Evolutionary conservation across 108 stramenopile species (phyloP).

Genomic region (Bacterosira constricta): DNA sequence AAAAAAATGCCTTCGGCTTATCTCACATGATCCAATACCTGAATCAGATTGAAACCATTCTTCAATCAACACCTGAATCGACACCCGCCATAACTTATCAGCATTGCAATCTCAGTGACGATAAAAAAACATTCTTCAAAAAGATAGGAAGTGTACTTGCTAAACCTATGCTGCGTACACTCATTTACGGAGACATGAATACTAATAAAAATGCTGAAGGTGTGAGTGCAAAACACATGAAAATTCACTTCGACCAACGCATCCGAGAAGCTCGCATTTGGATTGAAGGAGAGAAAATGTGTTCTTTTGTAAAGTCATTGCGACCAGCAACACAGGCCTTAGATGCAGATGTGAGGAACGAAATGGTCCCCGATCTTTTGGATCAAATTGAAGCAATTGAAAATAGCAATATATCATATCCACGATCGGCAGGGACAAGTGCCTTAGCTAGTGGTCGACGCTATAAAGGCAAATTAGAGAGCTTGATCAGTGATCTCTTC

Average conservation of each 20-base stretch:
- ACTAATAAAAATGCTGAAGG: neutral
- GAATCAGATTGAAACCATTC: neutral
- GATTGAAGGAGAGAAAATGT: conserved; percentile 29
- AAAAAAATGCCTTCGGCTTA: conserved; percentile 4
- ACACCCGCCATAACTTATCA: neutral
- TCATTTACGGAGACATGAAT: conserved; percentile 19
- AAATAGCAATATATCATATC: neutral
- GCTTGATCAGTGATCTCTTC: conserved; percentile 11
- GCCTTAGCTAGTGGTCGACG: conserved; percentile 23
- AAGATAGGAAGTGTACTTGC: conserved; percentile 14
- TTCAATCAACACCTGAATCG: neutral
- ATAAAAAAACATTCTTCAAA: conserved; percentile 32
- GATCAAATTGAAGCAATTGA: conserved; percentile 14
- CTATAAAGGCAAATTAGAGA: conserved; percentile 23
- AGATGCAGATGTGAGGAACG: conserved; percentile 8
- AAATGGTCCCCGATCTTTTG: conserved; percentile 8
- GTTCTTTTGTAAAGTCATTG: conserved; percentile 15
- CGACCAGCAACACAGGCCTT: conserved; percentile 21
- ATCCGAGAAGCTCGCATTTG: conserved; percentile 24
- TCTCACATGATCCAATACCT: conserved; percentile 11
- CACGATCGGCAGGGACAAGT: neutral
- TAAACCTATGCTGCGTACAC: conserved; percentile 35
- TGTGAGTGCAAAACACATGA: neutral
- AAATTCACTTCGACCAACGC: conserved; percentile 25
- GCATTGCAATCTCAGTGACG: conserved; percentile 2